phyloP scores from a whole-genome alignment of 106 monocot species.

The Posidonia australis region DNA sequence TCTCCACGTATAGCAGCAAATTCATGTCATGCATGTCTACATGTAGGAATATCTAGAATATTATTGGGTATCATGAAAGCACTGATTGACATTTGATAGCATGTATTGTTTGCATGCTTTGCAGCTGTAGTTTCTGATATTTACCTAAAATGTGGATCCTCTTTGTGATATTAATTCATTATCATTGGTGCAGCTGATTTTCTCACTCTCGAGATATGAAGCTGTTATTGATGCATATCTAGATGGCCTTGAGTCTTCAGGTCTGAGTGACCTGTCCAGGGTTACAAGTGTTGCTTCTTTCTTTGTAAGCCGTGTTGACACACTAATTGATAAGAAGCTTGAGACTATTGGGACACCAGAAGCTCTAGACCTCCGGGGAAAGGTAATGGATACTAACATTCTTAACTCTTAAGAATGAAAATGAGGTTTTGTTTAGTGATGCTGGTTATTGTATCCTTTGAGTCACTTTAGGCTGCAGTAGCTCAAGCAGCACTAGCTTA shows the following conservation, averaged over 20 bases:
- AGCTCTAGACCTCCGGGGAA: slow-evolving; percentile 73
- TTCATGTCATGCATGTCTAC: not conserved
- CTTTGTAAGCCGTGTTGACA: slow-evolving; percentile 89
- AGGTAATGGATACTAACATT: slow-evolving; percentile 32
- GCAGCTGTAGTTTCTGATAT: too few relatives aligned
- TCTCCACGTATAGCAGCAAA: too few relatives aligned
- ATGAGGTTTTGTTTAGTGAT: not conserved
- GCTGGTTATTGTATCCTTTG: not conserved
- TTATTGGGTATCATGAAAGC: not conserved
- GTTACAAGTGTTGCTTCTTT: slow-evolving; percentile 93
- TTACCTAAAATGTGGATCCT: not conserved
- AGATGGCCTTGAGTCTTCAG: slow-evolving; percentile 84
- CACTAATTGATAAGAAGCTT: slow-evolving; percentile 78
- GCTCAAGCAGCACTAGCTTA: slow-evolving; percentile 83
- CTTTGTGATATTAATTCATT: not conserved
- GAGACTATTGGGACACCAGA: slow-evolving; percentile 89
- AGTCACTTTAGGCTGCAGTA: slow-evolving; percentile 58
- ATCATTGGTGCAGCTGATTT: slow-evolving; percentile 55
- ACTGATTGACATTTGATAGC: not conserved
- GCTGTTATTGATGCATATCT: slow-evolving; percentile 94
- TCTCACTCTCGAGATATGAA: slow-evolving; percentile 84
- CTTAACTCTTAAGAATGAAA: not conserved
- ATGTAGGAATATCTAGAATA: too few relatives aligned
- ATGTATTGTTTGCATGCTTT: too few relatives aligned
- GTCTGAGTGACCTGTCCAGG: slow-evolving; percentile 70